Evolutionary conservation across 2,329 filamentous ascomycete species (phyloP), one percentile per base, ranked within the genome.

Genomic region (Colletotrichum orbiculare): DNA sequence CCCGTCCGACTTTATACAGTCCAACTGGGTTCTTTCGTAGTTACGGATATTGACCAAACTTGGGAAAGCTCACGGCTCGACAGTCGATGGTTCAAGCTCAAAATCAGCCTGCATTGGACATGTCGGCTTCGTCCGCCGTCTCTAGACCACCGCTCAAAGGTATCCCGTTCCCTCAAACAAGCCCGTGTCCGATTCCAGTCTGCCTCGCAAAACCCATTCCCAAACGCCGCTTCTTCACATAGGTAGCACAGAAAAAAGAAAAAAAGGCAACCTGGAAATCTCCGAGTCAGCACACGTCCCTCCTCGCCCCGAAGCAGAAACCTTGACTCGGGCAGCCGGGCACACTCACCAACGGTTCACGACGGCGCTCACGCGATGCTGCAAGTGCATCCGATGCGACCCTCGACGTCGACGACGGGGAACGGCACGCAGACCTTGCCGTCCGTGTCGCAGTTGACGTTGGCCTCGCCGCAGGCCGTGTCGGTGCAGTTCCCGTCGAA

Each of bases 391-490:
- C 62, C 62, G 13, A 33, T 35, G 8, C 62, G 62, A 17, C 46
- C 47, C 46, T 65, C 57, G 6, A 55, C 12, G 41, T 60, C 58
- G 38, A 65, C 52, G 46, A 17, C 46, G 41, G 62, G 57, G 57
- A 65, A 65, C n/a, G 57, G 57, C 50, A 65, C 62, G 41, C 62
- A 65, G 62, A 65, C 37, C 57, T 25, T 50, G 62, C 62, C 62
- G 17, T 56, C 35, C 15, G 43, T 15, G 45, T 61, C 62, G 57
- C 62, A 65, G 57, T 65, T 65, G 25, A 61, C 25, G n/a, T 25
- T 50, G 50, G 39, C 13, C 13, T 49, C 15, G 45, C 45, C 62
- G 57, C 62, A 65, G 25, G 33, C 39, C 34, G 52, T 50, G 41
- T 61, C 57, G 13, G 25, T 46, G 46, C 62, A 65, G 35, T 57